Conservation (phyloP, 179 eudicot genomes). For the Spinacia oleracea region DNA sequence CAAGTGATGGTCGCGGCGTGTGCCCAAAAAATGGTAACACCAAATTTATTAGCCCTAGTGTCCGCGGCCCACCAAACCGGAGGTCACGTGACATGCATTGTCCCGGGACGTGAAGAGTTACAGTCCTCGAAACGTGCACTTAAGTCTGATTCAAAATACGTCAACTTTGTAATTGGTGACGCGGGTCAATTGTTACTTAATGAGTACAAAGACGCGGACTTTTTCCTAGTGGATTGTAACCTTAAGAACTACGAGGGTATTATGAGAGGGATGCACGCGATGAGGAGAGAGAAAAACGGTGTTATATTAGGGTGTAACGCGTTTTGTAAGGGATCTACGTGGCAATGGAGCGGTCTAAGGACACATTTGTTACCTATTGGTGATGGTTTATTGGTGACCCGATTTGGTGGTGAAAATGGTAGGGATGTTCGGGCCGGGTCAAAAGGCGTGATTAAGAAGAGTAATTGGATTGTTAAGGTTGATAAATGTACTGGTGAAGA, state of each 20-base stretch:
- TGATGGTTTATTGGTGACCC: slow-evolving; percentile 35
- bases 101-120: slow-evolving; percentile 13
- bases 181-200: slow-evolving; percentile 23
- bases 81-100: slow-evolving; percentile 34
- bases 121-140: slow-evolving; percentile 26
- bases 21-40: slow-evolving; percentile 21
- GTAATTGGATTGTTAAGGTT: slow-evolving; percentile 44
- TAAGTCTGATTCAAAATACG: slow-evolving; percentile 13
- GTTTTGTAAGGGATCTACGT: slow-evolving; percentile 33
- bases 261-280: slow-evolving; percentile 17
- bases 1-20: slow-evolving; percentile 35
- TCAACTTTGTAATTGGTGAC: slow-evolving; percentile 29
- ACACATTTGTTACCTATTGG: slow-evolving; percentile 44
- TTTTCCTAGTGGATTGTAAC: slow-evolving; percentile 32
- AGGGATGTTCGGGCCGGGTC: slow-evolving; percentile 10
- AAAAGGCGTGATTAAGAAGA: slow-evolving; percentile 26
- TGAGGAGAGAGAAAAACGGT: slow-evolving; percentile 15
- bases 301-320: slow-evolving; percentile 37
- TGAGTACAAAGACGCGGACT: slow-evolving; percentile 28
- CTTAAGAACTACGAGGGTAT: slow-evolving; percentile 26
- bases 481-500: slow-evolving; percentile 43
- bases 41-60: slow-evolving; percentile 34
- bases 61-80: slow-evolving; percentile 40
- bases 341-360: slow-evolving; percentile 44
- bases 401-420: slow-evolving; percentile 15